Percentiles rank a stretch among this genome's conserved stretches.
phyloP scores from a whole-genome alignment of 2,329 filamentous ascomycete species.

The Cercospora citrullina region DNA sequence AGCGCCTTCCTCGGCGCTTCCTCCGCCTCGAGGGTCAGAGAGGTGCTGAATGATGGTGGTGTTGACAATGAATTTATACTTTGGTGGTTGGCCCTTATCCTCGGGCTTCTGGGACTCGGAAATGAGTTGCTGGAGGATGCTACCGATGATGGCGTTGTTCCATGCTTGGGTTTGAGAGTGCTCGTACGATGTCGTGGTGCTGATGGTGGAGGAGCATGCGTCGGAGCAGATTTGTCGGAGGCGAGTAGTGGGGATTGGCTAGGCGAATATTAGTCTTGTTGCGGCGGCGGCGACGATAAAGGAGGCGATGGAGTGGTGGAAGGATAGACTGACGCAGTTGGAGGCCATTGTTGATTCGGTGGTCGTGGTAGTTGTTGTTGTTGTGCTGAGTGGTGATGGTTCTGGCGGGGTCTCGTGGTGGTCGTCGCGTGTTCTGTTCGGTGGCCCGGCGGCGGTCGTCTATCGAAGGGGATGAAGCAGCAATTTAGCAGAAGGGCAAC shows the following conservation, averaged over 20 bases:
- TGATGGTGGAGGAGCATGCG: constrained; percentile 79
- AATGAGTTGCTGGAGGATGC: constrained; percentile 74
- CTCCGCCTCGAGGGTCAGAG: constrained; percentile 64
- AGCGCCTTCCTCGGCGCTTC: constrained; percentile 39
- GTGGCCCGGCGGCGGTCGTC: background rate
- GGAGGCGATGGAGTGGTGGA: constrained; percentile 7
- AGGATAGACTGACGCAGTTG: constrained; percentile 20
- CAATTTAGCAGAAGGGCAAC: background rate
- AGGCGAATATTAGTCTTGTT: constrained; percentile 9
- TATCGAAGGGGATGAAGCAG: background rate
- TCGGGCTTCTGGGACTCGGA: constrained; percentile 53
- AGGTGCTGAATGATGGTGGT: constrained; percentile 97
- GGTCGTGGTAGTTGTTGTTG: background rate
- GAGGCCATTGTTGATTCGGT: constrained; percentile 18
- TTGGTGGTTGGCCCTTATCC: constrained; percentile 53
- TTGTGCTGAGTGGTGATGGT: background rate
- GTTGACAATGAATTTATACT: constrained; percentile 94
- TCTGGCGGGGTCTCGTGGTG: background rate
- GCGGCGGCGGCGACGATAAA: background rate
- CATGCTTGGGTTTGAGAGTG: constrained; percentile 81
- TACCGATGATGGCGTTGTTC: constrained; percentile 90
- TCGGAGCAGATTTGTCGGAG: constrained; percentile 84
- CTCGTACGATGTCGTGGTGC: constrained; percentile 75
- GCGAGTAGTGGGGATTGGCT: constrained; percentile 75
- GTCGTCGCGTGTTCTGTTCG: constrained; percentile 4